Evolutionary conservation across 352 stramenopile genomes (phyloP).

Genomic region (Hyaloperonospora brassicae): DNA sequence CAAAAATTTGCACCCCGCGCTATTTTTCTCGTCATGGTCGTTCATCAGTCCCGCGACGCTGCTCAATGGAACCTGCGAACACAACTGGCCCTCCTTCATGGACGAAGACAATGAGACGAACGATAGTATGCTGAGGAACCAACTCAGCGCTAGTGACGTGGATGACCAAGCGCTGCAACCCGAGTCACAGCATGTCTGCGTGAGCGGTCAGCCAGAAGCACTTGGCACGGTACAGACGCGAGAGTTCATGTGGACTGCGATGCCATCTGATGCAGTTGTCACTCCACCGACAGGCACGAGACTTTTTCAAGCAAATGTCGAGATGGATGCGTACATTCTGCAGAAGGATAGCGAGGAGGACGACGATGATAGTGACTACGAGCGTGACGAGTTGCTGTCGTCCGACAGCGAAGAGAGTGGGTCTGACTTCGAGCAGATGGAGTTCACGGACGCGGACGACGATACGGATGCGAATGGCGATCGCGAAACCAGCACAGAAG

Average conservation of each 20-base stretch:
- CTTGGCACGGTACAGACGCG: too few relatives aligned
- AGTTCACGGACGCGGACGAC: constrained; percentile 61
- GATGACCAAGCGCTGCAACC: too few relatives aligned
- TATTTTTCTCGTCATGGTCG: constrained; percentile 84
- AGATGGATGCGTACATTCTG: constrained; percentile 7
- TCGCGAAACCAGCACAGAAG: constrained; percentile 13
- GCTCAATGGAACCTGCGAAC: constrained; percentile 60
- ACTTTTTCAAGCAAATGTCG: constrained; percentile 6
- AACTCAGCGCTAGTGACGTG: constrained; percentile 1
- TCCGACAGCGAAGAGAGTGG: constrained; percentile 67
- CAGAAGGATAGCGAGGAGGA: constrained; percentile 33
- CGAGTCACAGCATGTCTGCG: too few relatives aligned
- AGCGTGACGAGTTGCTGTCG: constrained; percentile 72
- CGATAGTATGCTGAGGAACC: constrained; percentile 14
- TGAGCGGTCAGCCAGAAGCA: too few relatives aligned
- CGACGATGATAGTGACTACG: constrained; percentile 78
- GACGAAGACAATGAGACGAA: constrained; percentile 34
- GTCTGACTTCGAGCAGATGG: constrained; percentile 70
- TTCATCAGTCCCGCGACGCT: constrained; percentile 57
- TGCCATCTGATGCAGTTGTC: constrained; percentile 13
- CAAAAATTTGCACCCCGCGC: constrained; percentile 69
- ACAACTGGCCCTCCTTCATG: constrained; percentile 80
- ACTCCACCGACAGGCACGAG: neutral
- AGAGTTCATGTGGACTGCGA: constrained; percentile 17
- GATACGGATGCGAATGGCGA: constrained; percentile 30